phyloP scores from a whole-genome alignment of 2,329 filamentous ascomycete genomes.

The Fusarium sp. region DNA sequence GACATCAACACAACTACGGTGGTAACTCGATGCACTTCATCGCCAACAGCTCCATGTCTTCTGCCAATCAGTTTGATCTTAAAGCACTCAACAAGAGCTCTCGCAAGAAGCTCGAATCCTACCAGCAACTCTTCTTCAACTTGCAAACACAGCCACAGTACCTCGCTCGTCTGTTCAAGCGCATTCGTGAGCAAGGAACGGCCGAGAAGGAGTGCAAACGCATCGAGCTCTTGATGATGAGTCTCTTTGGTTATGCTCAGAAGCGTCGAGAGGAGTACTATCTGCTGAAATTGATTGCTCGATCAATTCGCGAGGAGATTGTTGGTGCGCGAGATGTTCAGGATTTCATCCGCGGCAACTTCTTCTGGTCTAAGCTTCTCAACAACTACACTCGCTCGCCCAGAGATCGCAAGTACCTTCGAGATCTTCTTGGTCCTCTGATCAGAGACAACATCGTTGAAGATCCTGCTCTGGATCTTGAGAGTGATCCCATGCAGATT shows the following conservation, averaged over 20 bases:
- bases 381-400: slow-evolving; percentile 90
- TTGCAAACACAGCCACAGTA: slow-evolving; percentile 97
- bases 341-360: slow-evolving; percentile 88
- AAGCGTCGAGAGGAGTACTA: slow-evolving; percentile 98
- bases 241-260: slow-evolving; percentile 95
- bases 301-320: slow-evolving; percentile 87
- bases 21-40: slow-evolving; percentile 86
- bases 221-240: slow-evolving; percentile 94
- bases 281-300: slow-evolving; percentile 84
- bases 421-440: slow-evolving; percentile 83
- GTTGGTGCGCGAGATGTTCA: slow-evolving; percentile 77
- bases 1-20: slow-evolving; percentile 95
- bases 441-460: slow-evolving; percentile 94
- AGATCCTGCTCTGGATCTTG: slow-evolving; percentile 87
- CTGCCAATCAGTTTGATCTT: slow-evolving; percentile 91
- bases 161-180: slow-evolving; percentile 85
- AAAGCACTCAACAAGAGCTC: slow-evolving; percentile 98
- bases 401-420: slow-evolving; percentile 89
- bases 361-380: slow-evolving; percentile 91
- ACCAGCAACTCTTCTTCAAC: slow-evolving; percentile 97
- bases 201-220: slow-evolving; percentile 93
- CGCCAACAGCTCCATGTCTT: slow-evolving; percentile 87
- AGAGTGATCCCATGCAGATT: slow-evolving; percentile 97
- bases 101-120: slow-evolving; percentile 92
- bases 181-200: slow-evolving; percentile 82